Evolutionary conservation across 2,329 filamentous ascomycete genomes (phyloP).

Genomic region (Magnaporthiopsis rhizophila): DNA sequence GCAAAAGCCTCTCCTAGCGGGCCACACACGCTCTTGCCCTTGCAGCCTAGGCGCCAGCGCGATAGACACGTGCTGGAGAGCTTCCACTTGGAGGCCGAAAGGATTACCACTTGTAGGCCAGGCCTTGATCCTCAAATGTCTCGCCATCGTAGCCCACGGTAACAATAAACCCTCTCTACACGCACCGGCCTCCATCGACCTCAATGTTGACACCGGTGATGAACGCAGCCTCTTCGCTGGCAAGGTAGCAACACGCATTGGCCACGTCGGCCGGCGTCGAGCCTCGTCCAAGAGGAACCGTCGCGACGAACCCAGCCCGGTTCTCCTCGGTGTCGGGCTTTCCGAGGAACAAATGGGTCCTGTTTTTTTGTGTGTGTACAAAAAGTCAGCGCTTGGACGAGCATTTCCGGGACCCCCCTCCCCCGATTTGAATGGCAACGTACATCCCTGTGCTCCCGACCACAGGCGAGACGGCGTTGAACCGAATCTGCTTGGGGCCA

Average conservation of each 20-base stretch:
- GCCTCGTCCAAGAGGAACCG: slow-evolving; percentile 45
- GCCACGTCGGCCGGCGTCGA: slow-evolving; percentile 59
- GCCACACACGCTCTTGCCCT: too few relatives aligned
- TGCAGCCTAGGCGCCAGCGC: too few relatives aligned
- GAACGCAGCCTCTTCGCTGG: slow-evolving; percentile 63
- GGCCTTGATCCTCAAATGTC: too few relatives aligned
- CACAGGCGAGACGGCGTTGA: slow-evolving; percentile 64
- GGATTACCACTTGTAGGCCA: too few relatives aligned
- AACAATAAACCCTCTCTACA: too few relatives aligned
- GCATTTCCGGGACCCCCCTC: too few relatives aligned
- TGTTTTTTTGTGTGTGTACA: slow-evolving; percentile 9
- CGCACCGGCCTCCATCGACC: slow-evolving; percentile 23
- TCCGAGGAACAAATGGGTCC: slow-evolving; percentile 45
- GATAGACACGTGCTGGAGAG: too few relatives aligned
- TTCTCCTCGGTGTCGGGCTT: slow-evolving; percentile 57
- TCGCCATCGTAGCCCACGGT: too few relatives aligned
- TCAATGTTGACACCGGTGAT: slow-evolving; percentile 66
- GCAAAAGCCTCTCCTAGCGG: too few relatives aligned
- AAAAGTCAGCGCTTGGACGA: not conserved
- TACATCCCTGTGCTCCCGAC: slow-evolving; percentile 57
- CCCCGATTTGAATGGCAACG: slow-evolving; percentile 12
- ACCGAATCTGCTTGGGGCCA: slow-evolving; percentile 61
- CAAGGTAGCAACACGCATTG: slow-evolving; percentile 62
- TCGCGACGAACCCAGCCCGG: slow-evolving; percentile 43
- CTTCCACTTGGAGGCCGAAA: too few relatives aligned